Conservation (phyloP, 495 filamentous ascomycete species). For the Aspergillus bridgeri region DNA sequence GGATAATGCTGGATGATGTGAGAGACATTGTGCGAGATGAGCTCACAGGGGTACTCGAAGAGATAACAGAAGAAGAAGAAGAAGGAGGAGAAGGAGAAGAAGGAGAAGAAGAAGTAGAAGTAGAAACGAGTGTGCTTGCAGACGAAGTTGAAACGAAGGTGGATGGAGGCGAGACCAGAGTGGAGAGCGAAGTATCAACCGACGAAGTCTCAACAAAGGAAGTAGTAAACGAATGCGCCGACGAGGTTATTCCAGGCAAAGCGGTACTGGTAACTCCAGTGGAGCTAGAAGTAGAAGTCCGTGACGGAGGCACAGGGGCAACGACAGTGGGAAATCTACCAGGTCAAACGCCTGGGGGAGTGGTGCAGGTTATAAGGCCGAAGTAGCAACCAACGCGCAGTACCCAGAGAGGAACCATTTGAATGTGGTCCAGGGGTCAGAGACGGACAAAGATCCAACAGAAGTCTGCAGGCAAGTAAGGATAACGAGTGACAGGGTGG, state of each 20-base stretch:
- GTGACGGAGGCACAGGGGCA: conserved; percentile 20
- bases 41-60: conserved; percentile 13
- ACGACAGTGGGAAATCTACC: conserved; percentile 24
- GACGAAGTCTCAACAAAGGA: background rate
- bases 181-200: too few species aligned
- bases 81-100: conserved; percentile 18
- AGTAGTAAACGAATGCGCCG: conserved; percentile 14
- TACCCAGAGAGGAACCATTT: conserved; percentile 29
- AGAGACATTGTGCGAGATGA: conserved; percentile 26
- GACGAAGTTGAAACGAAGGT: conserved; percentile 17
- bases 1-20: conserved; percentile 16
- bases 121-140: too few species aligned
- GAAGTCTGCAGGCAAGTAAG: conserved; percentile 18
- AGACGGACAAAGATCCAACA: conserved; percentile 6
- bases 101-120: conserved; percentile 7
- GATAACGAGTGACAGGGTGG: conserved; percentile 26
- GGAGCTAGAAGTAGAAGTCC: conserved; percentile 11
- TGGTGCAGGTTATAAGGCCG: conserved; percentile 40
- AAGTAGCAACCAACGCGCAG: conserved; percentile 31
- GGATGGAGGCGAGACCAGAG: conserved; percentile 12
- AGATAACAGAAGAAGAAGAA: conserved; percentile 2
- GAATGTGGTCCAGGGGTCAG: conserved; percentile 19
- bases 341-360: conserved; percentile 34
- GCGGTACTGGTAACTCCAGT: background rate
- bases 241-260: conserved; percentile 11